phyloP scores from a whole-genome alignment of 116 monocot species.

The Posidonia oceanica region DNA sequence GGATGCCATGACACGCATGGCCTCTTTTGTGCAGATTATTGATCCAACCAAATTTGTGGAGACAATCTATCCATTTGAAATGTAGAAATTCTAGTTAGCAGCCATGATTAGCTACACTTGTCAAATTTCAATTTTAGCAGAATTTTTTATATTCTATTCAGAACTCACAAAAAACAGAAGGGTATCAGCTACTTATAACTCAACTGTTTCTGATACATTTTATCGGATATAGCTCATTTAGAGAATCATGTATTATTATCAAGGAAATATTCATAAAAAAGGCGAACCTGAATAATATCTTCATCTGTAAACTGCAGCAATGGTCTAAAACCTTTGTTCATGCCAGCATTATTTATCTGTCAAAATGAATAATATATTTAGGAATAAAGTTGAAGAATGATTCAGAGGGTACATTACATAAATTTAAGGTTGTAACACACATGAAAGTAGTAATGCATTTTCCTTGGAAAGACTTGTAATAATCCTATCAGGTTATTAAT shows the following conservation, averaged over 20 bases:
- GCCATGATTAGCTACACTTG: not conserved
- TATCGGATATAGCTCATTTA: no score
- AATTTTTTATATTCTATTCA: no score
- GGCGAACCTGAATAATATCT: constrained; percentile 35
- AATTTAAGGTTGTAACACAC: no score
- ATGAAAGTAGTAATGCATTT: no score
- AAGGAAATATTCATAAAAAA: not conserved
- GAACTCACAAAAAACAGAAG: no score
- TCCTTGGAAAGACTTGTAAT: no score
- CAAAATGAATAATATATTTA: constrained; percentile 2
- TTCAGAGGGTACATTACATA: no score
- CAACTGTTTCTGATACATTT: no score
- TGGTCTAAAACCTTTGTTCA: constrained; percentile 96
- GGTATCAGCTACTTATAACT: no score
- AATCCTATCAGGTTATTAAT: no score
- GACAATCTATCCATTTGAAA: constrained; percentile 51
- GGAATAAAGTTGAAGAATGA: not conserved
- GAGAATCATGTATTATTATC: no score
- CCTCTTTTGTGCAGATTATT: constrained; percentile 90
- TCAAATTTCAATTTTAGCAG: no score
- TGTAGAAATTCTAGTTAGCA: not conserved
- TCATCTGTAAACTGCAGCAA: constrained; percentile 85
- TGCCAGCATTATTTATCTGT: constrained; percentile 99
- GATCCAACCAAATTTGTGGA: constrained; percentile 93
- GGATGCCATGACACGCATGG: constrained; percentile 62